Base-by-base conservation (phyloP, 345 rosid species). In the Schrenkiella parvula region DNA sequence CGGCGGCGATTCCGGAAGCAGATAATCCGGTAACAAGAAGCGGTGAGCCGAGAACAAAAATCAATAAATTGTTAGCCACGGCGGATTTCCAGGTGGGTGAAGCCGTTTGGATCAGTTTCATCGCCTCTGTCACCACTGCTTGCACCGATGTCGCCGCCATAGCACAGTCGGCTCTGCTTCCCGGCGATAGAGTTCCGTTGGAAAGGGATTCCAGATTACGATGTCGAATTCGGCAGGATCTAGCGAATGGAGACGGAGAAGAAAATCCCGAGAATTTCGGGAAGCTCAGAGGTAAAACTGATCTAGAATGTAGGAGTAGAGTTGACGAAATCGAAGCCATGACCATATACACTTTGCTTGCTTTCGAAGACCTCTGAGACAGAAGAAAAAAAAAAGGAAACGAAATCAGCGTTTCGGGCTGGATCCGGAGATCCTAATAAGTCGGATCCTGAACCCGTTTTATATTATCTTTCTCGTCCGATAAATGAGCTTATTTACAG, bases 11-110 rank as follows among this genome's bases (percentile, higher is more conserved):
- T 19, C 99, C 99, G 4, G 90, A 75, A 21, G 79, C 57, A 0
- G 99, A 91, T 15, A 95, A 89, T 8, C 99, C 99, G 12, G 93
- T 47, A 7, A 91, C 79, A 37, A 95, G 78, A 77, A 95, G 69
- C 12, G 99, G 97, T 5, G 95, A 82, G 0, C 97, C 98, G 31
- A 81, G 66, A 66, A 82, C 57, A 80, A 95, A 95, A 64, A 95
- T 91, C 57, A 88, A 38, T 51, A 88, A n/a, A 73, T 89, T 95
- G 70, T 80, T 88, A 77, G 93, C 83, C 58, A 91, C 38, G 3
- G 99, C 87, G 7, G 98, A 91, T 35, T 78, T 75, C 99, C 99
- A 95, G 1, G 93, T 85, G 19, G 95, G 90, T 1, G 91, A 86
- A 0, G 90, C 26, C 17, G 89, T 74, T 67, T 85, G 90, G 51